These are phyloP conservation scores for Mortierella sp. DNA, from an alignment of 371 early-diverging fungal genomes.

Conservation along the genomic window DNA sequence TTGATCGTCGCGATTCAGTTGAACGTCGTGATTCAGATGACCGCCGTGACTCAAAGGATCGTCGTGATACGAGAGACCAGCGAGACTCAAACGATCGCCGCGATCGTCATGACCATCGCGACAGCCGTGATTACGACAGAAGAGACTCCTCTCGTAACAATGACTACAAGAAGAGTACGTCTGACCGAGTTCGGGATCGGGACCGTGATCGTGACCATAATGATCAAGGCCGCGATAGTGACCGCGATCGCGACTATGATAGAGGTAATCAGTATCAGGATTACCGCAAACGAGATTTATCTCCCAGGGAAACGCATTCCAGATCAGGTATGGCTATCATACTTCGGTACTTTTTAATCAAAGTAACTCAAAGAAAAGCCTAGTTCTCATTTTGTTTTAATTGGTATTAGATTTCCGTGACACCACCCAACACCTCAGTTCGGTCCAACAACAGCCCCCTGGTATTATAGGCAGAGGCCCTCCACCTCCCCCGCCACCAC, in stretches of 20 bases:
- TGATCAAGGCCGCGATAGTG: slow-evolving; percentile 8
- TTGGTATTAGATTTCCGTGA: neutral
- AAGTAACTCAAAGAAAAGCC: too few relatives aligned
- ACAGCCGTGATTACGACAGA: slow-evolving; percentile 4
- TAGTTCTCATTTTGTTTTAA: neutral
- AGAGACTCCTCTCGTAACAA: neutral
- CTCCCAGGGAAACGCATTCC: neutral
- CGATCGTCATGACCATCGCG: slow-evolving; percentile 13
- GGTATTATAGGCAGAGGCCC: neutral
- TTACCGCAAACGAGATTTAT: slow-evolving; percentile 7
- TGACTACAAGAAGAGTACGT: neutral
- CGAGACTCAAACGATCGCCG: slow-evolving; percentile 16
- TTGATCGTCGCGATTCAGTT: neutral
- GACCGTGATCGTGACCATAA: slow-evolving; percentile 15
- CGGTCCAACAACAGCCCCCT: neutral
- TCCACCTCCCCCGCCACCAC: slow-evolving; percentile 16
- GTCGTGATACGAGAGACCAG: slow-evolving; percentile 3
- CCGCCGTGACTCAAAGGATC: slow-evolving; percentile 11
- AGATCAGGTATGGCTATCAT: neutral
- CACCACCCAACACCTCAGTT: neutral
- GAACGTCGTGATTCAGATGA: neutral
- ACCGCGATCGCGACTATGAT: neutral
- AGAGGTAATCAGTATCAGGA: neutral
- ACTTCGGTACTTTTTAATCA: neutral
- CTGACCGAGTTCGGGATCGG: slow-evolving; percentile 13